Base-by-base conservation (phyloP, 139 green algal species). In the Spirogloea muscicola region DNA sequence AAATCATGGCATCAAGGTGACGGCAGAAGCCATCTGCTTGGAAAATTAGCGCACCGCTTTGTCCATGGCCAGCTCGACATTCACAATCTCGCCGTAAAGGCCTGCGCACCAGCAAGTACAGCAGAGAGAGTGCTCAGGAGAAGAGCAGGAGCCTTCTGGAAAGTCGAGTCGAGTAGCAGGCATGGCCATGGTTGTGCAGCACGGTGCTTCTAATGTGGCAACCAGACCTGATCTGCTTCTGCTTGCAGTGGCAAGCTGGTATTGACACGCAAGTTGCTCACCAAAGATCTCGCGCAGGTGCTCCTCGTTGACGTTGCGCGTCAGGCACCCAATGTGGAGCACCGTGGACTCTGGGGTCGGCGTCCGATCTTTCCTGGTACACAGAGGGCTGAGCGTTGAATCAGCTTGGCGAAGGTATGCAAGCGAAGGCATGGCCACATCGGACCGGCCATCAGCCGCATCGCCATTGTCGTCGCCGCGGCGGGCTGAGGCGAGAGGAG, bases 31-130 rank as follows among this genome's bases (percentile, higher is more conserved):
- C n/a, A n/a, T n/a, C n/a, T n/a, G n/a, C n/a, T n/a, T n/a, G 37
- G 3, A 9, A 1, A 44, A n/a, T 36, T 7, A 49, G 49, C 68
- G 48, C 69, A 77, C 69, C 13, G 31, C n/a, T 5, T 37, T 31
- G 29, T 81, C 74, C 18, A 81, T 79, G 2, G 74, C 65, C 2
- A 81, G 70, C 74, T 77, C 74, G 2, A 81, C 74, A 6, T 78
- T 71, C 4, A 52, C 42, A 4, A 81, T n/a, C 64, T 78, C 39
- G 18, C 74, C 74, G 37, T 73, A 82, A 34, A 65, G 21, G 38
- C 68, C 64, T 77, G 52, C 49, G 10, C 38, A 27, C 61, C 0
- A n/a, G n/a, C n/a, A n/a, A n/a, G n/a, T n/a, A n/a, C n/a, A 25
- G 49, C 2, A 58, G 25, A 33, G 16, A 16, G 43, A 10, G 43